Evolutionary conservation across 2,329 filamentous ascomycete species (phyloP), one percentile per base, ranked within the genome.

Genomic region (Xylaria multiplex): DNA sequence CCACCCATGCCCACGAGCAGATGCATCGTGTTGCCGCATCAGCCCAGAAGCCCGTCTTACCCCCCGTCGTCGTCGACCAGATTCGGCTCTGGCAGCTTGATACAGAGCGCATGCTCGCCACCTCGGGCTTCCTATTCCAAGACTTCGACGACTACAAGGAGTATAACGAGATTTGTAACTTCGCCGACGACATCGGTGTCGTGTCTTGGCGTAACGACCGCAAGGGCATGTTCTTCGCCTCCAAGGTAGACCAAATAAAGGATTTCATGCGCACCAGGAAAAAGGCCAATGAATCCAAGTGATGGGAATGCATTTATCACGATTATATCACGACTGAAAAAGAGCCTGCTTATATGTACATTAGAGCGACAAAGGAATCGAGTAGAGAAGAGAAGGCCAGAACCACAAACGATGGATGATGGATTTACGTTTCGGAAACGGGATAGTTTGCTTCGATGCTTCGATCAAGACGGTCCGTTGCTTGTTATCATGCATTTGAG

Each of bases 81-180:
- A 97, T 99, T 74, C 87, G 94, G 2, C 87, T 99, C 22, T 99
- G 96, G 96, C 95, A 99, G 82, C 89, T 98, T 59, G 96, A 99
- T 79, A 93, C 95, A 70, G 96, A 99, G 81, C 88, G 96, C 57
- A 96, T 99, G 87, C 92, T 91, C 77, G 89, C 92, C 1, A 93
- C 89, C 5, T 82, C 86, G 0, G 96, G 96, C 0, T 98, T 93
- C 77, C 78, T 98, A 32, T 97, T 99, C 83, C 91, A 91, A 75
- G 95, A 98, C 69, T 97, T 98, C 75, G 88, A 89, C 49, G 89
- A 85, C 37, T 81, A 84, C 58, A 85, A 85, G 62, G 91, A 94
- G 76, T 96, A 93, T 76, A 83, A 86, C 56, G 89, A 87, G 50
- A 86, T 93, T 11, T 85, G 88, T 4, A 87, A 87, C 65, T 96